These are phyloP conservation scores for Aspergillus ostianus DNA, from an alignment of 495 filamentous ascomycete species.

Conservation along the genomic window DNA sequence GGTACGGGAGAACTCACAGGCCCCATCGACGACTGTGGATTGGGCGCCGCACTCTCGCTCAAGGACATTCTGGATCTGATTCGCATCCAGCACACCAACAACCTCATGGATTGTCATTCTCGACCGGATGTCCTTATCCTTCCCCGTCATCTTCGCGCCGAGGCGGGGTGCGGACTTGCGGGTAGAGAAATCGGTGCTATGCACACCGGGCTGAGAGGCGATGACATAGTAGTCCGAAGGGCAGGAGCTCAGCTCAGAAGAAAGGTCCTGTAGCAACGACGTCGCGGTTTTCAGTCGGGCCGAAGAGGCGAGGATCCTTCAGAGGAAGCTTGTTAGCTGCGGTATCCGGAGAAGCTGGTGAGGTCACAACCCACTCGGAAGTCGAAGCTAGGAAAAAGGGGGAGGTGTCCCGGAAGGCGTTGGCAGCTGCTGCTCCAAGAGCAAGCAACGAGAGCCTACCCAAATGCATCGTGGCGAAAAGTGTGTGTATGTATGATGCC, in stretches of 20 bases:
- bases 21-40: constrained; percentile 55
- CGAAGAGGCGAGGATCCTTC: constrained; percentile 44
- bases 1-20: constrained; percentile 49
- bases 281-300: constrained; percentile 43
- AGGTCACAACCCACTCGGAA: constrained; percentile 59
- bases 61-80: constrained; percentile 51
- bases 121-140: constrained; percentile 49
- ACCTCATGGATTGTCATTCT: constrained; percentile 60
- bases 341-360: constrained; percentile 12
- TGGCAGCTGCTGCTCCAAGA: constrained; percentile 56
- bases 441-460: constrained; percentile 59
- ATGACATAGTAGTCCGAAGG: constrained; percentile 77
- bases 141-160: constrained; percentile 48
- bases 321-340: constrained; percentile 31
- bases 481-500: constrained; percentile 6
- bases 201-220: constrained; percentile 73
- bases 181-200: constrained; percentile 61
- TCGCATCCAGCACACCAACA: constrained; percentile 56
- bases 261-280: constrained; percentile 33
- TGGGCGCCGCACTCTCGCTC: constrained; percentile 52
- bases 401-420: constrained; percentile 79
- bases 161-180: constrained; percentile 60
- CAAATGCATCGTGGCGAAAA: constrained; percentile 56
- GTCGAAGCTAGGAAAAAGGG: constrained; percentile 85
- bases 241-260: constrained; percentile 57